Conservation (phyloP, 1,139 yeast genomes). For the Candida tetrigidarum region DNA sequence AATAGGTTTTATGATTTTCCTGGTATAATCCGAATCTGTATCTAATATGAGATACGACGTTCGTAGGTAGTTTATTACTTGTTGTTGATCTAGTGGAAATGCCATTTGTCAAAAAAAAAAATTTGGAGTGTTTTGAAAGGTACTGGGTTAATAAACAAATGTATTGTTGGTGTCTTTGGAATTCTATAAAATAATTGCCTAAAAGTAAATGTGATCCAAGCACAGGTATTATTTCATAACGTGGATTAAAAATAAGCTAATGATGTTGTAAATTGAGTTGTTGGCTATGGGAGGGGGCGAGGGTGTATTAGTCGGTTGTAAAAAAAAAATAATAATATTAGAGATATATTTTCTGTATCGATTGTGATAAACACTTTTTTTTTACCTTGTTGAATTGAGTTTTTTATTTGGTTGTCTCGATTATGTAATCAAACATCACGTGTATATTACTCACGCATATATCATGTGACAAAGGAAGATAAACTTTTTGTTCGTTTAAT, state of each 20-base stretch:
- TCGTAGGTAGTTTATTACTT: slow-evolving; percentile 36
- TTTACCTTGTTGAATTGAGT: neutral
- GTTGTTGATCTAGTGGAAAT: slow-evolving; percentile 37
- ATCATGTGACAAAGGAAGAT: neutral
- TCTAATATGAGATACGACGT: slow-evolving; percentile 32
- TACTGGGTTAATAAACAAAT: neutral
- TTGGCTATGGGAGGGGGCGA: too few relatives aligned
- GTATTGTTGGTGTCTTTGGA: neutral
- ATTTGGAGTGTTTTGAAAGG: neutral
- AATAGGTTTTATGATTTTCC: slow-evolving; percentile 25
- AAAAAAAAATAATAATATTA: neutral
- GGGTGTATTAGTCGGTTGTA: neutral
- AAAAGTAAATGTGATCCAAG: too few relatives aligned
- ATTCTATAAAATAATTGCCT: too few relatives aligned
- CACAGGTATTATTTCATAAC: neutral
- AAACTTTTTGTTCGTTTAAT: neutral
- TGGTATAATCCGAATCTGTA: slow-evolving; percentile 30
- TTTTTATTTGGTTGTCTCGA: too few relatives aligned
- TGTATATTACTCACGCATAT: too few relatives aligned
- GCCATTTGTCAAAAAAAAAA: slow-evolving; percentile 28
- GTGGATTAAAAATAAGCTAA: neutral
- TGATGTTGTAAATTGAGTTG: neutral
- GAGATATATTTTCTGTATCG: too few relatives aligned
- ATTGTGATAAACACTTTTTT: neutral
- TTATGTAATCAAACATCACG: too few relatives aligned